These are phyloP conservation scores for Rhodotorula taiwanensis DNA, from an alignment of 768 basidiomycete genomes.

Conservation along the genomic window DNA sequence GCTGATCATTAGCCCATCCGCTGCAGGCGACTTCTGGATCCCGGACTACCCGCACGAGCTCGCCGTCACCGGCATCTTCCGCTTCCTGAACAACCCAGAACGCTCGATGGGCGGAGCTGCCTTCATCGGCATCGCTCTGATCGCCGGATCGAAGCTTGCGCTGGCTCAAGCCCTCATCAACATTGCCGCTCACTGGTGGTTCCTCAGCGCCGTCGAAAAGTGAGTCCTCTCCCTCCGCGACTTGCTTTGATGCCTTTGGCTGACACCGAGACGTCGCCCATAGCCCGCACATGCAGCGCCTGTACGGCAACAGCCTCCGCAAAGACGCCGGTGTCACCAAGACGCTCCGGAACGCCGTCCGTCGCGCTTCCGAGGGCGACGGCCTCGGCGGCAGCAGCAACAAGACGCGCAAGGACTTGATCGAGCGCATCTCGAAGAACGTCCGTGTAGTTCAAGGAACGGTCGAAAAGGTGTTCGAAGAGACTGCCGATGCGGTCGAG, in stretches of 20 bases:
- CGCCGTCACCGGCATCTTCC: conserved; percentile 95
- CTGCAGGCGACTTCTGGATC: conserved; percentile 41
- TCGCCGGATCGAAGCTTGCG: conserved; percentile 89
- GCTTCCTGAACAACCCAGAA: conserved; percentile 75
- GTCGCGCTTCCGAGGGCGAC: conserved; percentile 44
- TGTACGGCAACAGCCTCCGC: conserved; percentile 86
- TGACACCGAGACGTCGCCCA: not conserved
- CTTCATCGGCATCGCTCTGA: conserved; percentile 85
- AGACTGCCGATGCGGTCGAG: conserved; percentile 85
- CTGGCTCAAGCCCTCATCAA: conserved; percentile 74
- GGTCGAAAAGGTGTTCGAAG: conserved; percentile 90
- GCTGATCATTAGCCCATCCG: not conserved
- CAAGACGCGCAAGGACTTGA: conserved; percentile 46
- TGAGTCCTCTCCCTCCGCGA: conserved; percentile 46
- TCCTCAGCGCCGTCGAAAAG: conserved; percentile 86
- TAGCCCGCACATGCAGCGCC: conserved; percentile 96
- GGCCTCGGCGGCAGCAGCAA: too few species aligned
- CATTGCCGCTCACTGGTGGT: conserved; percentile 91
- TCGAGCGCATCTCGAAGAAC: conserved; percentile 72
- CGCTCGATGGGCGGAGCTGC: conserved; percentile 84
- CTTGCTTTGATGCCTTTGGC: not conserved
- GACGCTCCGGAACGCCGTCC: conserved; percentile 68
- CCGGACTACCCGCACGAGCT: conserved; percentile 83
- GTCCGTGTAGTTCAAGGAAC: conserved; percentile 86
- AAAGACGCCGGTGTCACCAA: conserved; percentile 97